Base-by-base conservation (phyloP, 2,329 filamentous ascomycete genomes). In the Aspergillus sp. region DNA sequence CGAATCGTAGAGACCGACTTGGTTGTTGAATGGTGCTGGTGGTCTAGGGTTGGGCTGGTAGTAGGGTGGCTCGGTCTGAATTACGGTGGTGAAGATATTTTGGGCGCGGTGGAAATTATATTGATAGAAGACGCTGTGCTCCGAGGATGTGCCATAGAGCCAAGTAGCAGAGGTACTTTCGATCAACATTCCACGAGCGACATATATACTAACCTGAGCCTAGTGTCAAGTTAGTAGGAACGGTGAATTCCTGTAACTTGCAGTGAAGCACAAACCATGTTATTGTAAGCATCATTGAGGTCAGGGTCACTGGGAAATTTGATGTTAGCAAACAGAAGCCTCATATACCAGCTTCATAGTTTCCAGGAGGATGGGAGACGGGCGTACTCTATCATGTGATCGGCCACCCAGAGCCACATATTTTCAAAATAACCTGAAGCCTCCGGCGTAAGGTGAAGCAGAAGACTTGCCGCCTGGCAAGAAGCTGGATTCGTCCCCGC, bases 391-490 rank as follows among this genome's bases (percentile, higher is more conserved):
- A 58, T 58, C n/a, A 53, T 39, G 34, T 56, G 40, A 33, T 56
- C 54, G 20, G 54, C 46, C 11, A 51, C 54, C 54, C 54, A 56
- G 19, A 56, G 54, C 54, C 54, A 56, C 54, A 56, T 56, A 19
- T 56, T 56, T 13, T 56, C 47, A 46, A 56, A 56, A 33, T 56
- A 56, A 24, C 54, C 54, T n/a, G 54, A 56, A 19, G 54, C 47
- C 27, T 46, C 40, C 19, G 46, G 27, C 4, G 54, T 56, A 12
- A 56, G 37, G 17, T 56, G 54, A 8, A 56, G 27, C 24, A 56
- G 37, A 13, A 56, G 39, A 17, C 54, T 56, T 19, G 54, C 54
- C n/a, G 47, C 54, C 24, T 56, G 54, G 19, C 54, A 56, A 27
- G 46, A 49, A 5, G 40, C 39, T 1, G 39, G 17, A 17, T 56